Percentiles rank a stretch among this genome's conserved stretches.
Evolutionary conservation across 2,329 filamentous ascomycete species (phyloP).

Genomic region (Aspergillaceae sp.): DNA sequence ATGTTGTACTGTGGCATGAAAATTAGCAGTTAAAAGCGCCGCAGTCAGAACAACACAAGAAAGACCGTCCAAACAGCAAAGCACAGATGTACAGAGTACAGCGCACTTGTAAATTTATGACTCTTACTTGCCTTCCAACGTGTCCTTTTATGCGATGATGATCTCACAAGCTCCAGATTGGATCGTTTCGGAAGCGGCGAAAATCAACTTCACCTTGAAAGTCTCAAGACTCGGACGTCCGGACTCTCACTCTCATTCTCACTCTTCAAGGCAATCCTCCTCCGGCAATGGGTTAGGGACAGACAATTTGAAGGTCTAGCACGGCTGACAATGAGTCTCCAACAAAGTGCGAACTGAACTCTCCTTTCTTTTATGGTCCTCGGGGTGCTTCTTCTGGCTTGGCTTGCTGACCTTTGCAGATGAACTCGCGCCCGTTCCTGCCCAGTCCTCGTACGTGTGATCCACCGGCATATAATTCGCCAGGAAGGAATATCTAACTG

Average conservation of each 20-base stretch:
- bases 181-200: background rate
- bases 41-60: no score
- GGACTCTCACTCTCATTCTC: background rate
- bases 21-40: background rate
- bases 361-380: background rate
- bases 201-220: background rate
- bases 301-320: constrained; percentile 11
- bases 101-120: no score
- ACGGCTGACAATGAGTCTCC: constrained; percentile 25
- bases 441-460: constrained; percentile 36
- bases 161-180: background rate
- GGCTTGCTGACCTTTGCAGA: constrained; percentile 15
- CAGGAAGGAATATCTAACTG: constrained; percentile 4
- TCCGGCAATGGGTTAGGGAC: constrained; percentile 17
- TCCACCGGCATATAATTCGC: no score
- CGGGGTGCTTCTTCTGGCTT: background rate
- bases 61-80: no score
- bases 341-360: constrained; percentile 17
- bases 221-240: background rate
- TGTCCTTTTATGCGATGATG: no score
- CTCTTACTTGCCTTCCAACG: no score
- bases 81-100: no score
- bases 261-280: background rate
- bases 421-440: constrained; percentile 21
- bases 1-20: background rate